Evolutionary conservation across 805 yeast species (phyloP), one percentile per base, ranked within the genome.

Genomic region (Candida nemodendra): DNA sequence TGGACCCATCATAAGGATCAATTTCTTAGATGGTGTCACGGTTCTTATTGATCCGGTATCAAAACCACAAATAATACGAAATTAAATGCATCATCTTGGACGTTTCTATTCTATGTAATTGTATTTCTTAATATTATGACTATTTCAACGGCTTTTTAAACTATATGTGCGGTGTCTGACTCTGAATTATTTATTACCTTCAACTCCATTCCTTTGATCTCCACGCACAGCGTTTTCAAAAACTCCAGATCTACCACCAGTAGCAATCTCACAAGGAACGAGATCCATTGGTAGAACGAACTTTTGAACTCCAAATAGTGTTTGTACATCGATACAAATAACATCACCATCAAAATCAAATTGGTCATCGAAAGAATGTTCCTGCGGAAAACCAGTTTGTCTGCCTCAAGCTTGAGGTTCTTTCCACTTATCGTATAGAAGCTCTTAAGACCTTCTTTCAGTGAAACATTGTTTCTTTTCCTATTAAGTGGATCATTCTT

Each of bases 1-100:
- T 32, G 77, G 76, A 0, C 69, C 69, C 1, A 42, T 59, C 8
- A 54, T 70, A 3, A 65, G 53, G 28, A 48, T 73, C 7, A 54
- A 53, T 11, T 59, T 73, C 28, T 47, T 59, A 32, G 64, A 69
- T 34, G 71, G 71, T 2, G 53, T 59, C 24, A 51, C 55, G n/a
- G 34, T 73, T 17, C 45, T 65, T 1, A 60, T 70, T 6, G 74
- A 71, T 41, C 77, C 78, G 2, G 34, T 59, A 5, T 41, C 50
- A 8, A 56, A 49, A 14, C 57, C 64, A 4, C 34, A 31, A 30
- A 38, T 59, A 9, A 18, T 42, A 14, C 28, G 24, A 29, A 22
- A 33, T 15, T 40, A 27, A 30, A 25, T n/a, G n/a, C n/a, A n/a
- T n/a, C n/a, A n/a, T n/a, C n/a, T n/a, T n/a, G n/a, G n/a, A n/a